phyloP scores from a whole-genome alignment of 768 basidiomycete genomes.

The Tylopilus rubrobrunneus region DNA sequence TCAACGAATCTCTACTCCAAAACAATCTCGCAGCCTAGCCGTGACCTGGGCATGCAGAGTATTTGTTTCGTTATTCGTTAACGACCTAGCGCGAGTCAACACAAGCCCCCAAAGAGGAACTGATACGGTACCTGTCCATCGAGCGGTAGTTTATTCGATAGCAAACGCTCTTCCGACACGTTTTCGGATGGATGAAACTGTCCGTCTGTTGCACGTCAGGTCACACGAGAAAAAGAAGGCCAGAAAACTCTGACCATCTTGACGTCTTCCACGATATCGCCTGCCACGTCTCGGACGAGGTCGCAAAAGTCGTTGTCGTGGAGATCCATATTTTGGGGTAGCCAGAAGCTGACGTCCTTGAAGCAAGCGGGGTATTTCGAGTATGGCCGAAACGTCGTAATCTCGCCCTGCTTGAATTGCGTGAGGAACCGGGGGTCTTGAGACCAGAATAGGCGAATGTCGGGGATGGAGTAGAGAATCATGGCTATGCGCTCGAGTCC shows the following conservation, averaged over 20 bases:
- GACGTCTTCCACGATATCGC: conserved; percentile 90
- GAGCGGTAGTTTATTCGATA: conserved; percentile 94
- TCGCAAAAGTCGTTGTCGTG: conserved; percentile 99
- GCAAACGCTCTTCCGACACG: conserved; percentile 71
- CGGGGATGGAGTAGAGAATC: conserved; percentile 95
- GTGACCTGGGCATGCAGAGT: conserved; percentile 64
- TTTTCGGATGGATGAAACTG: conserved; percentile 86
- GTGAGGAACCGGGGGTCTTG: conserved; percentile 78
- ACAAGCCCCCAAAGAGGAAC: not conserved
- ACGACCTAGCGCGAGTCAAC: conserved; percentile 47
- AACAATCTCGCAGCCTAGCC: conserved; percentile 50
- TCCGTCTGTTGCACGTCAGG: conserved; percentile 63
- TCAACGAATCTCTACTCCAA: conserved; percentile 86
- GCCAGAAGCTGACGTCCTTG: conserved; percentile 97
- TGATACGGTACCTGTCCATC: conserved; percentile 75
- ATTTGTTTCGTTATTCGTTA: conserved; percentile 89
- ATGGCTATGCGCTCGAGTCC: conserved; percentile 97
- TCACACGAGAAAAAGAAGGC: not conserved
- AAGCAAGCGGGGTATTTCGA: conserved; percentile 90
- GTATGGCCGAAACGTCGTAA: conserved; percentile 84
- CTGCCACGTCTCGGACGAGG: conserved; percentile 86
- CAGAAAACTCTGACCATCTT: conserved; percentile 53
- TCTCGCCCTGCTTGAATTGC: conserved; percentile 76
- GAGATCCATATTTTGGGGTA: conserved; percentile 48
- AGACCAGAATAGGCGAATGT: conserved; percentile 98